Evolutionary conservation across 2,329 filamentous ascomycete genomes (phyloP).

Genomic region (Phyllosticta capitalensis): DNA sequence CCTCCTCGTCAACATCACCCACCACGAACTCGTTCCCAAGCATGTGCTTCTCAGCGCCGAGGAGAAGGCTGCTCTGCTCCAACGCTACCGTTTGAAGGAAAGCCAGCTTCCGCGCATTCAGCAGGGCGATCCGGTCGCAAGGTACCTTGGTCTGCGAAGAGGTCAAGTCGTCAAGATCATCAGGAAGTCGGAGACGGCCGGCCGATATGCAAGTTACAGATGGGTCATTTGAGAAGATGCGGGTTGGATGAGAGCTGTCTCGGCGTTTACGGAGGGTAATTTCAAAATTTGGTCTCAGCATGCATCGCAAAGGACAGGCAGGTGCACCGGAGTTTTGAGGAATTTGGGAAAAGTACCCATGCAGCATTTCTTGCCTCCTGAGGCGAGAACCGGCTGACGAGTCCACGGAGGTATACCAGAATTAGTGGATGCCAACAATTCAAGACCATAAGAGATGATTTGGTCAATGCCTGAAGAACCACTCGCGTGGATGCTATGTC

Average conservation of each 20-base stretch:
- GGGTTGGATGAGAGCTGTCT: not conserved
- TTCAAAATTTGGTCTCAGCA: slow-evolving; percentile 7
- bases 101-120: slow-evolving; percentile 91
- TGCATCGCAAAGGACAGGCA: slow-evolving; percentile 6
- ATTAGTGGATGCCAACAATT: not conserved
- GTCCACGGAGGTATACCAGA: not conserved
- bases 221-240: slow-evolving; percentile 38
- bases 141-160: slow-evolving; percentile 80
- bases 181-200: slow-evolving; percentile 86
- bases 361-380: not conserved
- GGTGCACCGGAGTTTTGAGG: slow-evolving; percentile 10
- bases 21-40: slow-evolving; percentile 91
- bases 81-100: slow-evolving; percentile 92
- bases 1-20: slow-evolving; percentile 93
- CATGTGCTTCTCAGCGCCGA: slow-evolving; percentile 84
- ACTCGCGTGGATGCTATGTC: too few relatives aligned
- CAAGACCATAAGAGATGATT: not conserved
- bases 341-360: not conserved
- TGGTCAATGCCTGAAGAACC: too few relatives aligned
- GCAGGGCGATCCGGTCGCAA: slow-evolving; percentile 82
- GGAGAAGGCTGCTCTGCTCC: slow-evolving; percentile 77
- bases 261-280: slow-evolving; percentile 9
- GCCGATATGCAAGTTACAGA: slow-evolving; percentile 91
- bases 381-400: not conserved
- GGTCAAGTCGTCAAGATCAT: slow-evolving; percentile 99